Percentiles rank a stretch among this genome's conserved stretches.
phyloP scores from a whole-genome alignment of 352 stramenopile species.

The Phytophthora aleatoria region DNA sequence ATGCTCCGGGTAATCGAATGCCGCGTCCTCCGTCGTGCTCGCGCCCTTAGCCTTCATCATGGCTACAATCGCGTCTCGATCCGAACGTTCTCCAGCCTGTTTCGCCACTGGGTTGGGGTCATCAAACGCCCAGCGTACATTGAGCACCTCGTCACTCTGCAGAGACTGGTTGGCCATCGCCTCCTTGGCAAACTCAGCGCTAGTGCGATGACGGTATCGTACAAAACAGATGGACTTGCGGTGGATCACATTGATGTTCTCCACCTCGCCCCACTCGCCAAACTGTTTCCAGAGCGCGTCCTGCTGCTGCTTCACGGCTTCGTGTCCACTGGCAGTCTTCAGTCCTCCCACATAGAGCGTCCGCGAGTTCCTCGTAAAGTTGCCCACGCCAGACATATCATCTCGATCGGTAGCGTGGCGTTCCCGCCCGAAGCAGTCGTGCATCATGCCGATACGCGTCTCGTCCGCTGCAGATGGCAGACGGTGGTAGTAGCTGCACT shows the following conservation, averaged over 20 bases:
- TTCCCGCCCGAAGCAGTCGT: slow-evolving; percentile 93
- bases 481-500: slow-evolving; percentile 94
- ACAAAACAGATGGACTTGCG: slow-evolving; percentile 93
- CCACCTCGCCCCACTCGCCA: slow-evolving; percentile 93
- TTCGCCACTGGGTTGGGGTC: slow-evolving; percentile 94
- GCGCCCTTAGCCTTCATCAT: slow-evolving; percentile 79
- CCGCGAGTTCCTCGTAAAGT: slow-evolving; percentile 90
- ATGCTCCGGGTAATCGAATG: slow-evolving; percentile 81
- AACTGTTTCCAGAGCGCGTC: slow-evolving; percentile 87
- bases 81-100: slow-evolving; percentile 79
- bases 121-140: slow-evolving; percentile 93
- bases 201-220: slow-evolving; percentile 79
- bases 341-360: slow-evolving; percentile 93
- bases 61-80: slow-evolving; percentile 89
- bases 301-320: slow-evolving; percentile 61
- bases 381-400: slow-evolving; percentile 93
- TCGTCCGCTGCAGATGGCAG: slow-evolving; percentile 81
- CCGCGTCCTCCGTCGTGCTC: slow-evolving; percentile 53
- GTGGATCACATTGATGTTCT: slow-evolving; percentile 94
- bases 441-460: slow-evolving; percentile 83
- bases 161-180: slow-evolving; percentile 92
- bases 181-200: slow-evolving; percentile 85
- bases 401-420: slow-evolving; percentile 91
- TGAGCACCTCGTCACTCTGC: slow-evolving; percentile 89
- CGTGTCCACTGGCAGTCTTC: slow-evolving; percentile 51